Conservation (phyloP, 495 filamentous ascomycete genomes). For the Neurospora sp. region DNA sequence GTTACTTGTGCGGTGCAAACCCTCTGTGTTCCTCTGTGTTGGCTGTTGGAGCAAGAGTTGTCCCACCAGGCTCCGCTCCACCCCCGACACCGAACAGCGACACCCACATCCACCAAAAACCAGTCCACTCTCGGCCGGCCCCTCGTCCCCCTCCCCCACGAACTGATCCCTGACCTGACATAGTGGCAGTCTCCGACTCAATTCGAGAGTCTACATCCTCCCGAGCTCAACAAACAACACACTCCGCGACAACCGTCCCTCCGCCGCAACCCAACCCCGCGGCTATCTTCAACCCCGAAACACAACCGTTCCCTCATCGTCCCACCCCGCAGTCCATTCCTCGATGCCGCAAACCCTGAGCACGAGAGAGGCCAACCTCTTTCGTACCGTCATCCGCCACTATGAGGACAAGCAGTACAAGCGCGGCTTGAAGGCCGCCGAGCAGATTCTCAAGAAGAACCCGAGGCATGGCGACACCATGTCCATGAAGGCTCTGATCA, state of each 20-base stretch:
- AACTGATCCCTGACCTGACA: not conserved
- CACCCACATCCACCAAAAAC: not conserved
- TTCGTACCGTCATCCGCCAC: constrained; percentile 83
- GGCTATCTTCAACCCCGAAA: not conserved
- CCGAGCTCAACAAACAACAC: not conserved
- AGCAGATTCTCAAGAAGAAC: constrained; percentile 88
- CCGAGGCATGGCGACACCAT: constrained; percentile 96
- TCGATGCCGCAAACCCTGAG: constrained; percentile 73
- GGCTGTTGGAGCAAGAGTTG: not conserved
- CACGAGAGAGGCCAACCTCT: constrained; percentile 86
- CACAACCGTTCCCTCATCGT: not conserved
- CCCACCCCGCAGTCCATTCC: constrained; percentile 5
- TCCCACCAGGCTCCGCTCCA: not conserved
- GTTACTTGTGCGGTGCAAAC: not conserved
- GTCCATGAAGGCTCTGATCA: constrained; percentile 97
- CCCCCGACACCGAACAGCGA: not conserved
- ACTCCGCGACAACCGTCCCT: not conserved
- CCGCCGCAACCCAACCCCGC: not conserved
- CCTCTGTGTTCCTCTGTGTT: not conserved
- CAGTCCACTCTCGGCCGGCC: not conserved
- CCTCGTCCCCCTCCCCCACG: not conserved
- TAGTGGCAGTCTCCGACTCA: not conserved
- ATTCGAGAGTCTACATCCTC: not conserved
- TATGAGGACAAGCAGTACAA: constrained; percentile 99
- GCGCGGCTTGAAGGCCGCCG: constrained; percentile 85